Base-by-base conservation (phyloP, 2,329 filamentous ascomycete species). In the Aspergillus sp. region DNA sequence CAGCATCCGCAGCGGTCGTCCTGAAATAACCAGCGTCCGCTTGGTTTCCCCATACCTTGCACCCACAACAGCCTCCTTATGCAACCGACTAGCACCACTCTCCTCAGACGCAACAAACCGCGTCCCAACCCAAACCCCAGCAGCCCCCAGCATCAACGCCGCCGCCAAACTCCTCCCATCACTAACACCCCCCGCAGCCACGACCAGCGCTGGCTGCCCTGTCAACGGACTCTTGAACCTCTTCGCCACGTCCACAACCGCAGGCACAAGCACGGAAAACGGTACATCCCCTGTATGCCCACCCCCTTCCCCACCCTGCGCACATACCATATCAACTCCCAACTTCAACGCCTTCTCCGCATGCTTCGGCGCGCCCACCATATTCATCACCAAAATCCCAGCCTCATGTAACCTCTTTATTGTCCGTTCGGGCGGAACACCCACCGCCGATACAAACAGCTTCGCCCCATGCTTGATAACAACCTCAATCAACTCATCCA, bases 301-400 rank as follows among this genome's bases (percentile, higher is more conserved):
- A 15, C 91, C 91, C 1, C 90, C 91, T 68, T 97, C 91, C 45
- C 89, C 89, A 42, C 91, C 91, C 73, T 97, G 91, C 2, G 90
- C 84, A 65, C 90, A 95, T 5, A 97, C 80, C 54, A 96, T 84
- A 69, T 97, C 91, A 7, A 95, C 89, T 39, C 91, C 91, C 0
- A 85, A 80, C 44, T 89, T 82, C 3, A 97, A 74, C 2, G 90
- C 90, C 73, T 96, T 96, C 65, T 85, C 80, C 1, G 90, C 90
- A 67, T 97, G 91, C 65, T 86, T 89, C 2, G 91, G 90, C 60
- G 90, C 87, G 0, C 91, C 91, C 17, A 96, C 90, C 90, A 96
- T 96, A 68, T 96, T 96, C 90, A 96, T 96, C 32, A 96, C 78
- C 50, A 94, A 65, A 37, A 97, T 86, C 0, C 86, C 87, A 0